phyloP scores from a whole-genome alignment of 73 alveolate species.

The Blepharisma japonicum region DNA sequence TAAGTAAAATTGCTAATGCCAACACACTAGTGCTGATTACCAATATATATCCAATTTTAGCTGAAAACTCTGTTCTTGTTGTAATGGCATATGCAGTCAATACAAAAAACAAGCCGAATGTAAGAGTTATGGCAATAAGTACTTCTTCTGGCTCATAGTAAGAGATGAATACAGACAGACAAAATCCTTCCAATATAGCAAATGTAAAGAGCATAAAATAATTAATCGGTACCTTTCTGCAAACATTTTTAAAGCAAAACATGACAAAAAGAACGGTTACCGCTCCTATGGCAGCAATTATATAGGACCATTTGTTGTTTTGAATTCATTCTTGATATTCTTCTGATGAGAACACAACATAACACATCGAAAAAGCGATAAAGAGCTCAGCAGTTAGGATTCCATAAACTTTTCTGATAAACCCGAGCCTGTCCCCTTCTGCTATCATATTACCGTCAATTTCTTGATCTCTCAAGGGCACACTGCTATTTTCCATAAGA shows the following conservation, averaged over 20 bases:
- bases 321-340: constrained; percentile 6
- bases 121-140: constrained; percentile 42
- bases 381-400: not conserved
- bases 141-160: constrained; percentile 35
- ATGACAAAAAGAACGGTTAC: not conserved
- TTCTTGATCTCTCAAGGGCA: too few relatives aligned
- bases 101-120: constrained; percentile 44
- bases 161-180: constrained; percentile 20
- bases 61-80: constrained; percentile 53
- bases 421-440: constrained; percentile 1
- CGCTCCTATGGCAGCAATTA: not conserved
- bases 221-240: constrained; percentile 3
- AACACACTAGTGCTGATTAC: constrained; percentile 30
- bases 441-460: too few relatives aligned
- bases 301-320: not conserved
- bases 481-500: too few relatives aligned
- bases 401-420: constrained; percentile 30
- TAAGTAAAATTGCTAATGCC: constrained; percentile 43
- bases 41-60: constrained; percentile 39
- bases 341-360: not conserved
- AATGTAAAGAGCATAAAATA: constrained; percentile 31
- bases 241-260: constrained; percentile 21
- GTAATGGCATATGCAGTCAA: constrained; percentile 48
- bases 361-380: not conserved
- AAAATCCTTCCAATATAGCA: not conserved